These are phyloP conservation scores for Termitomyces sp. DNA, from an alignment of 768 basidiomycete species.

Conservation along the genomic window DNA sequence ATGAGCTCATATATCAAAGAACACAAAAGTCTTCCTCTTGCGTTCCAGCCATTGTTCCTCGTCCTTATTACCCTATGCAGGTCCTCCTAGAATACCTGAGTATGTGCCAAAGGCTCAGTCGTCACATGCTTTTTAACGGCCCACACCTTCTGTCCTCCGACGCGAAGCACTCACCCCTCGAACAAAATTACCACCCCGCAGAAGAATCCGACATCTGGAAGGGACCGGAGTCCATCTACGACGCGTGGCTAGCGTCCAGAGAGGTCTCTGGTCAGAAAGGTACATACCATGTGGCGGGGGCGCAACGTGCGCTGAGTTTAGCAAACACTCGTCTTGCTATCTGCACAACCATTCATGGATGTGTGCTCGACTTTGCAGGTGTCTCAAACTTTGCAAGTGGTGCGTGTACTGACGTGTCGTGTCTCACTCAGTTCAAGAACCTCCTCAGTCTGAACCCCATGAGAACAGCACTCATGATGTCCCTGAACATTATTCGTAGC, in stretches of 20 bases:
- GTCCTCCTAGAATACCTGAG: conserved; percentile 26
- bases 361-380: conserved; percentile 49
- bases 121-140: conserved; percentile 30
- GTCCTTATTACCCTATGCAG: conserved; percentile 25
- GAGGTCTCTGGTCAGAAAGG: conserved; percentile 40
- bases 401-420: conserved; percentile 7
- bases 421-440: conserved; percentile 31
- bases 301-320: conserved; percentile 56
- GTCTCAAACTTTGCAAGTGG: conserved; percentile 1
- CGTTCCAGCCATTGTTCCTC: conserved; percentile 14
- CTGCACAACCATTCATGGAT: conserved; percentile 43
- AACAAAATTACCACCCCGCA: conserved; percentile 4
- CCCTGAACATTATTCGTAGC: conserved; percentile 65
- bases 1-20: conserved; percentile 39
- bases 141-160: conserved; percentile 25
- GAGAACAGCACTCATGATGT: conserved; percentile 65
- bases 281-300: conserved; percentile 54
- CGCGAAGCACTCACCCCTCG: conserved; percentile 12
- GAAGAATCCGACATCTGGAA: conserved; percentile 1
- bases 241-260: conserved; percentile 58
- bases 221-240: conserved; percentile 31
- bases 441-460: conserved; percentile 56
- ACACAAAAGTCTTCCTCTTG: conserved; percentile 17
- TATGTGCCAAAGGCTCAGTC: conserved; percentile 33
- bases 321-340: conserved; percentile 52